Percentiles rank a stretch among this genome's conserved stretches.
Evolutionary conservation across 768 basidiomycete genomes (phyloP).

Genomic region (Amanita phalloides): DNA sequence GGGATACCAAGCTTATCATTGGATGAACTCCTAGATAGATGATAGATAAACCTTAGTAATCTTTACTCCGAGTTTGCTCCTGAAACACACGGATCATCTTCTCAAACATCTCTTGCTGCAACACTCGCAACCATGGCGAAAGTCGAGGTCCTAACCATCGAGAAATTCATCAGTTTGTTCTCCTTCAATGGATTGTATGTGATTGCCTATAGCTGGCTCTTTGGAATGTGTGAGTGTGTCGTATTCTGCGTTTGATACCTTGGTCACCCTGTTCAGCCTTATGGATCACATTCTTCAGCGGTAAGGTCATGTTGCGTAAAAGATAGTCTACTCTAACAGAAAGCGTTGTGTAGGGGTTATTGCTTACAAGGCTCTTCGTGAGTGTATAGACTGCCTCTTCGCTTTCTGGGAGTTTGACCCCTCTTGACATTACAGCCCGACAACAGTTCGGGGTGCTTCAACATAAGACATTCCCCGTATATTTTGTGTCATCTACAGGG

Average conservation of each 20-base stretch:
- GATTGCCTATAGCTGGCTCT: constrained; percentile 50
- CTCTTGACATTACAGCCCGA: constrained; percentile 32
- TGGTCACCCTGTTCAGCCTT: constrained; percentile 22
- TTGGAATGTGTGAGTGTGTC: constrained; percentile 54
- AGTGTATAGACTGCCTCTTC: constrained; percentile 12
- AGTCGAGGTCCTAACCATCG: constrained; percentile 24
- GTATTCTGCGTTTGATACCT: background rate
- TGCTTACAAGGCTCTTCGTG: constrained; percentile 48
- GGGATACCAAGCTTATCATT: constrained; percentile 76
- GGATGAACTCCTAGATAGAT: constrained; percentile 34
- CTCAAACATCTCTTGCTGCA: background rate
- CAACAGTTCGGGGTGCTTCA: constrained; percentile 68
- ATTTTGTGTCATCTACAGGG: constrained; percentile 51
- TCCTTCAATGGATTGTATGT: constrained; percentile 35
- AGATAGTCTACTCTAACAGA: background rate
- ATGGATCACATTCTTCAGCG: constrained; percentile 65
- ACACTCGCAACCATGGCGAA: constrained; percentile 17
- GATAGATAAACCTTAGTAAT: background rate
- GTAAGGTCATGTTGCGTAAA: constrained; percentile 14
- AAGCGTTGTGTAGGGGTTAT: constrained; percentile 35
- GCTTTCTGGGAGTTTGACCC: background rate
- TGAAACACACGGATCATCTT: background rate
- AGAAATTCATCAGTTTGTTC: constrained; percentile 21
- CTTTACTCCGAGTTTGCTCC: background rate
- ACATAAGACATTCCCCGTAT: constrained; percentile 64